Evolutionary conservation across 2,329 filamentous ascomycete genomes (phyloP).

Genomic region (Exutisphaerella laricina): DNA sequence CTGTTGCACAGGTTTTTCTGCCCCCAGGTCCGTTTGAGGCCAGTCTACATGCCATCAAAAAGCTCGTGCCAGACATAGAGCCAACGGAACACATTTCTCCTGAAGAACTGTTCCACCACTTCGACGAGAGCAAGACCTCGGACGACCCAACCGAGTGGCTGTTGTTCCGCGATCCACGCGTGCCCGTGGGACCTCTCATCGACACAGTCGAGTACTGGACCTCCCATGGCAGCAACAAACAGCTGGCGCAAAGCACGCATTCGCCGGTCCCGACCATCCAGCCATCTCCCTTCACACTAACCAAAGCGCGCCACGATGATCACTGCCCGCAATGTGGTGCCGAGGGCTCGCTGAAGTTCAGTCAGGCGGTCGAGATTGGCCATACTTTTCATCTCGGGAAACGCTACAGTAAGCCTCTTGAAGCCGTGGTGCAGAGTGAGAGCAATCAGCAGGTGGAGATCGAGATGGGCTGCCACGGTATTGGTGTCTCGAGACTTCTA

Average conservation of each 20-base stretch:
- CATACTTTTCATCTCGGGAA: conserved; percentile 94
- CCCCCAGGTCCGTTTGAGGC: conserved; percentile 33
- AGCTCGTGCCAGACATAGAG: conserved; percentile 62
- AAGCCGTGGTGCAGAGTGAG: conserved; percentile 52
- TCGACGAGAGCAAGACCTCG: neutral
- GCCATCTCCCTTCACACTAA: conserved; percentile 51
- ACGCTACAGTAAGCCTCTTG: conserved; percentile 73
- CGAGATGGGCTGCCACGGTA: conserved; percentile 95
- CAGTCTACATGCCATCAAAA: conserved; percentile 62
- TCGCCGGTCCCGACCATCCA: conserved; percentile 3
- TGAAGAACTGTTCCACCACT: conserved; percentile 1
- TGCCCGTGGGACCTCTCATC: conserved; percentile 9
- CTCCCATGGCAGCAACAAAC: neutral
- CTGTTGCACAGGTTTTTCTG: conserved; percentile 60
- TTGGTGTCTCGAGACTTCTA: conserved; percentile 86
- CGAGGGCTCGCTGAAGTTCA: conserved; percentile 55
- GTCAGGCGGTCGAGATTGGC: conserved; percentile 79
- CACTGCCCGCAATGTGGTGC: conserved; percentile 63
- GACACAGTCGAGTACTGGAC: conserved; percentile 3
- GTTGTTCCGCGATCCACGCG: conserved; percentile 14
- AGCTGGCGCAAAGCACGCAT: neutral
- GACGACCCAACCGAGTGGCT: conserved; percentile 3
- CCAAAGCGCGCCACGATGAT: conserved; percentile 63
- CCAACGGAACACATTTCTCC: conserved; percentile 42
- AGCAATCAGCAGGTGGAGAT: conserved; percentile 49